These are phyloP conservation scores for Beauveria australis DNA, from an alignment of 2,329 filamentous ascomycete genomes.

Conservation along the genomic window DNA sequence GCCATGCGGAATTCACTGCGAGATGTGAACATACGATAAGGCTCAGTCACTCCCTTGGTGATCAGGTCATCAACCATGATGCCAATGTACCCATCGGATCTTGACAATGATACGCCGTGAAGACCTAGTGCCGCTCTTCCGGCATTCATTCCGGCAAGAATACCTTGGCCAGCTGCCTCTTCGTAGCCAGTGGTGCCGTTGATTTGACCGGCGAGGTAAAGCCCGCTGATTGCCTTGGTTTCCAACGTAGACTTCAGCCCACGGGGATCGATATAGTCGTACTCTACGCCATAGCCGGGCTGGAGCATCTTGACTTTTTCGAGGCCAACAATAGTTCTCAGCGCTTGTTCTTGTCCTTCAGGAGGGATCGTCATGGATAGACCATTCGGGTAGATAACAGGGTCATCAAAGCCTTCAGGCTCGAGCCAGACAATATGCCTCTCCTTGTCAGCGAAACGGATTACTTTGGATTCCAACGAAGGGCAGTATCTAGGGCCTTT, in stretches of 20 bases:
- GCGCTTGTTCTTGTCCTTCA: slow-evolving; percentile 73
- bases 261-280: slow-evolving; percentile 95
- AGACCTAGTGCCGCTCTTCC: slow-evolving; percentile 67
- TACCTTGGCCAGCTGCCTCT: slow-evolving; percentile 88
- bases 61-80: slow-evolving; percentile 98
- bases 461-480: slow-evolving; percentile 87
- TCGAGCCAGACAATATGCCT: slow-evolving; percentile 93
- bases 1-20: slow-evolving; percentile 94
- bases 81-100: slow-evolving; percentile 91
- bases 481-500: slow-evolving; percentile 94
- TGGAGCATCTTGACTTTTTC: slow-evolving; percentile 89
- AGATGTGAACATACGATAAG: slow-evolving; percentile 97
- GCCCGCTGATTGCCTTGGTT: slow-evolving; percentile 80
- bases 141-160: slow-evolving; percentile 89
- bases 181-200: slow-evolving; percentile 98
- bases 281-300: slow-evolving; percentile 93
- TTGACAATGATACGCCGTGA: slow-evolving; percentile 57
- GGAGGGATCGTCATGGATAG: slow-evolving; percentile 94
- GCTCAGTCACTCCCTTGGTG: slow-evolving; percentile 93
- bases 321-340: slow-evolving; percentile 81
- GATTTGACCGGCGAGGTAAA: slow-evolving; percentile 93
- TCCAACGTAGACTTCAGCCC: slow-evolving; percentile 82
- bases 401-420: slow-evolving; percentile 84
- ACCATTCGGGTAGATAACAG: slow-evolving; percentile 91
- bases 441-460: slow-evolving; percentile 73